Evolutionary conservation across 306 rosid species (phyloP).

Genomic region (Cicer arietinum): DNA sequence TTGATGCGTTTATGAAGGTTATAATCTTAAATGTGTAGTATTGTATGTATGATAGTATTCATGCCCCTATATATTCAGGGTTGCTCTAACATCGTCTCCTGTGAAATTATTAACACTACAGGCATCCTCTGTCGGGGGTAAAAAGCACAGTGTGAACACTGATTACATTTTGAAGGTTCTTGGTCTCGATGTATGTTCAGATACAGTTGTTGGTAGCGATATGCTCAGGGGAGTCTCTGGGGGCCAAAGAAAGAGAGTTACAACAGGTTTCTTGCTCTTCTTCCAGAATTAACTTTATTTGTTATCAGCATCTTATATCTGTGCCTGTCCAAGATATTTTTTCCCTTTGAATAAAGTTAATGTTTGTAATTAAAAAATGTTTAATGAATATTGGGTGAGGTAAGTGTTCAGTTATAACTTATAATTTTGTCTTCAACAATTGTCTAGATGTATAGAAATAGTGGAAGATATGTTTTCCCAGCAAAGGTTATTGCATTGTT

Average conservation of each 20-base stretch:
- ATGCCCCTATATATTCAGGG: not conserved
- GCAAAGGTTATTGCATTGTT: conserved; percentile 21
- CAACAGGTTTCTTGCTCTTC: conserved; percentile 66
- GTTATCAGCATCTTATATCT: not conserved
- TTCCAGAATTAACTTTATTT: conserved; percentile 16
- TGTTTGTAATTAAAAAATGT: conserved; percentile 5
- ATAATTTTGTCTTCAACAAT: conserved; percentile 1
- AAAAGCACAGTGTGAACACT: conserved; percentile 74
- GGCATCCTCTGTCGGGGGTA: conserved; percentile 90
- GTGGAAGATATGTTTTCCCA: conserved; percentile 4
- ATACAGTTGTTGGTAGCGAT: conserved; percentile 81
- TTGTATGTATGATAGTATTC: conserved; percentile 23
- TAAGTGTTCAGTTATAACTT: not conserved
- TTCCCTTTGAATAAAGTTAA: not conserved
- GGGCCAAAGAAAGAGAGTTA: conserved; percentile 91
- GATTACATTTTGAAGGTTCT: conserved; percentile 83
- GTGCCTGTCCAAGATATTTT: conserved; percentile 4
- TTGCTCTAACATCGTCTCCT: not conserved
- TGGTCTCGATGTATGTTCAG: conserved; percentile 87
- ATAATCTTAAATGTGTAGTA: conserved; percentile 12
- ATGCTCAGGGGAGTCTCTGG: conserved; percentile 92
- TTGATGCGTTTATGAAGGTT: conserved; percentile 96
- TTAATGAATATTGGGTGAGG: conserved; percentile 6
- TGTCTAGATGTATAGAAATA: conserved; percentile 2
- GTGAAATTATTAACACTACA: conserved; percentile 47